A percentile compares a stretch with the other conserved stretches of the same genome.
Conservation (phyloP, 2,329 filamentous ascomycete genomes). For the Phialocephala sp. region DNA sequence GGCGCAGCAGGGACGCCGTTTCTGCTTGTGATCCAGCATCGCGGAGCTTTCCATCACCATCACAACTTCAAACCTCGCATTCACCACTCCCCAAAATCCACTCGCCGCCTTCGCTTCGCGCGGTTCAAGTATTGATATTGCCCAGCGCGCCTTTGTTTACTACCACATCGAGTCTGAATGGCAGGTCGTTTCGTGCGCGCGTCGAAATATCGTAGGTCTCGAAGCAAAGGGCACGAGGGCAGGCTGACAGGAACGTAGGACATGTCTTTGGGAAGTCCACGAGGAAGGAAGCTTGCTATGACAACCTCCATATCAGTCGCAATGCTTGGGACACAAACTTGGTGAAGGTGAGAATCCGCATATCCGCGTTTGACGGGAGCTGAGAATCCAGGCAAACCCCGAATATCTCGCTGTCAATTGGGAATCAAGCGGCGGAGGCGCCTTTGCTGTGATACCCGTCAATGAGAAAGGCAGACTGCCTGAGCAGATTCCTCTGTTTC, state of each 20-base stretch:
- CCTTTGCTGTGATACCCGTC: slow-evolving; percentile 93
- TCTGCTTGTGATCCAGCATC: slow-evolving; percentile 2
- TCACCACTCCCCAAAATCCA: slow-evolving; percentile 12
- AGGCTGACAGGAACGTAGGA: slow-evolving; percentile 59
- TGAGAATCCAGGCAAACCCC: slow-evolving; percentile 76
- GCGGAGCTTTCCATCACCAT: slow-evolving; percentile 23
- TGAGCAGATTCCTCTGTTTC: slow-evolving; percentile 91
- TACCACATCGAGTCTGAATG: slow-evolving; percentile 51
- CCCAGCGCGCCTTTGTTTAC: slow-evolving; percentile 10
- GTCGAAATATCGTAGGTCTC: slow-evolving; percentile 71
- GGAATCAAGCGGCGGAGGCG: slow-evolving; percentile 94
- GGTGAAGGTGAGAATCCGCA: slow-evolving; percentile 72
- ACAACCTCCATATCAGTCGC: slow-evolving; percentile 94
- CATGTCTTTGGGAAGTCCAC: slow-evolving; percentile 98
- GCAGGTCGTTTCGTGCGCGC: slow-evolving; percentile 75
- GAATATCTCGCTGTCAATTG: slow-evolving; percentile 98
- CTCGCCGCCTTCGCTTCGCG: slow-evolving; percentile 6
- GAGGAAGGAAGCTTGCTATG: slow-evolving; percentile 97
- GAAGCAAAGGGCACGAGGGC: slow-evolving; percentile 34
- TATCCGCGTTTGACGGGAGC: slow-evolving; percentile 21
- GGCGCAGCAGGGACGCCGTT: background rate
- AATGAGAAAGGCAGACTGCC: slow-evolving; percentile 89
- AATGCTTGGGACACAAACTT: slow-evolving; percentile 99
- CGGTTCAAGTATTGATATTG: slow-evolving; percentile 23
- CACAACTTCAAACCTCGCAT: slow-evolving; percentile 12